Evolutionary conservation across 177 flowering plant species (phyloP), one percentile per base, ranked within the genome.

Genomic region (Vitis hybrid): DNA sequence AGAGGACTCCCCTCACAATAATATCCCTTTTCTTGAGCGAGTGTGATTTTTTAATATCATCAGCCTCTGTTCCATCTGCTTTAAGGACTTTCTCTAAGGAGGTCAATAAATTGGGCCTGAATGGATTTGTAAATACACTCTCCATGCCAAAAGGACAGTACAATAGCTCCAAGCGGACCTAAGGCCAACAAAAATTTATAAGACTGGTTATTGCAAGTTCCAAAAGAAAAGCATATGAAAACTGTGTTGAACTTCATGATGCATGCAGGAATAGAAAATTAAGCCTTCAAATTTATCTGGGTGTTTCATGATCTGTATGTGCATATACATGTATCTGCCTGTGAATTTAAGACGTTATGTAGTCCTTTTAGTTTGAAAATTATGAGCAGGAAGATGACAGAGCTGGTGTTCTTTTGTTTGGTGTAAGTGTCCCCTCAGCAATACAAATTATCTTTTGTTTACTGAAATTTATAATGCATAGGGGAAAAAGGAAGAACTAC

Each of bases 111-210:
- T 80, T 79, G 1, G 80, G 71, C 47, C 78, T 80, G 76, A 91
- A 96, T 18, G 97, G 95, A 65, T 88, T 92, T 22, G 18, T 67
- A 66, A 88, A 67, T 13, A 70, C 80, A 75, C 81, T 88, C 15
- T 86, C 84, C 81, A 74, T 81, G 59, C 93, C 98, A 62, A 55
- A 82, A 53, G 98, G 99, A 74, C 76, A 78, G 72, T 92, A 96
- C 12, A 96, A 64, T 58, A 96, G 93, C 87, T 96, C 99, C 84
- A 96, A 61, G 33, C 94, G 99, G 70, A 94, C 98, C 99, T 96
- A 74, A 33, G 14, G 22, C 11, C 31, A 31, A 28, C 13, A 67
- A 28, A 28, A 28, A 44, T 28, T 15, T 11, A 69, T 9, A 70
- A n/a, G 11, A 58, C 17, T 13, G 9, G 19, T 7, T 20, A 55